These are phyloP conservation scores for Amanita jacksonii DNA, from an alignment of 768 basidiomycete species.

Conservation along the genomic window DNA sequence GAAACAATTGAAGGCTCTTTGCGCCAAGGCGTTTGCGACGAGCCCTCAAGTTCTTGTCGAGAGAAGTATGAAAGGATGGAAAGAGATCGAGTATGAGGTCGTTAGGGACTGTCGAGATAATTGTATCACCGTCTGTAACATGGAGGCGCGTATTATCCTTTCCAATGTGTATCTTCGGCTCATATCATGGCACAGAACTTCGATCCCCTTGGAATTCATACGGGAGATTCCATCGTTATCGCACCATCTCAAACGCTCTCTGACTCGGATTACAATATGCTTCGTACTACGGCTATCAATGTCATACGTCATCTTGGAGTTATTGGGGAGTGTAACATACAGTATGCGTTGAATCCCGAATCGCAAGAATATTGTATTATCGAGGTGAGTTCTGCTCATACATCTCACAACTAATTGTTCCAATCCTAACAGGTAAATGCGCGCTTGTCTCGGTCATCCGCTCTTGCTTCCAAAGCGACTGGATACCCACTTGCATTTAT, in stretches of 20 bases:
- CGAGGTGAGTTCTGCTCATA: conserved; percentile 42
- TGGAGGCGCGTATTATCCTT: conserved; percentile 73
- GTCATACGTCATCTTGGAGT: conserved; percentile 98
- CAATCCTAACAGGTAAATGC: conserved; percentile 58
- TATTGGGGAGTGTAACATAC: conserved; percentile 97
- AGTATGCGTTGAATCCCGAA: conserved; percentile 92
- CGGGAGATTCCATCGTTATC: conserved; percentile 96
- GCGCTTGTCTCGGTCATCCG: conserved; percentile 96
- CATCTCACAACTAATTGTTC: not conserved
- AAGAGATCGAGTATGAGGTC: conserved; percentile 99
- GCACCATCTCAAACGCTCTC: conserved; percentile 97
- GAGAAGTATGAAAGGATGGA: conserved; percentile 99
- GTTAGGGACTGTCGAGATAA: conserved; percentile 97
- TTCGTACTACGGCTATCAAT: conserved; percentile 95
- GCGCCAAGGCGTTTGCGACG: conserved; percentile 92
- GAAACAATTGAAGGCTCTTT: conserved; percentile 78
- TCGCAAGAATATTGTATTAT: conserved; percentile 99
- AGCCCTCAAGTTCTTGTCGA: conserved; percentile 98
- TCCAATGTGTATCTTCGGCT: conserved; percentile 1
- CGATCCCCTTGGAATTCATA: conserved; percentile 96
- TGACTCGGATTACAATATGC: conserved; percentile 99
- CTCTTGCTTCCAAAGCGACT: conserved; percentile 95
- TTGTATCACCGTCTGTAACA: conserved; percentile 99
- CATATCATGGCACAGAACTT: conserved; percentile 68
- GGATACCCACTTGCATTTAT: conserved; percentile 98